Evolutionary conservation across 116 monocot genomes (phyloP), one percentile per base, ranked within the genome.

Genomic region (Papilionanthe hybrid): DNA sequence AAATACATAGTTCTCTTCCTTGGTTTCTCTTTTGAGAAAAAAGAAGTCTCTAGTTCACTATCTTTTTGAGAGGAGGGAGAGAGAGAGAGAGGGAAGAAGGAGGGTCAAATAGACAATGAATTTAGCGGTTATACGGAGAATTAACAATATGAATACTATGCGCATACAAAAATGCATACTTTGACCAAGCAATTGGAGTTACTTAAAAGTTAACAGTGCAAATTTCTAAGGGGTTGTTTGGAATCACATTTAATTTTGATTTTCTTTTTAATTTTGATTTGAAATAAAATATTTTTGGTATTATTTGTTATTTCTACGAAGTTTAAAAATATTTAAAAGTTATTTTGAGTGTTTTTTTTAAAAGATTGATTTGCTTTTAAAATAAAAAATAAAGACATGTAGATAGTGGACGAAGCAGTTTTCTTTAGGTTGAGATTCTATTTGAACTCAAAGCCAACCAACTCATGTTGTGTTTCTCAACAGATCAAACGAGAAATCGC

Each of bases 401-500:
- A 1, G 3, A 32, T 1, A 32, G 32, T 32, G 32, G 3, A 32
- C 32, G 32, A 32, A 32, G 3, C 3, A 3, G 32, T 32, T 32
- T 27, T 3, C 66, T 66, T 28, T 25, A 28, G 7, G 28, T 28
- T 66, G 66, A 2, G 7, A 17, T 9, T 66, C 66, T 66, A 23
- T 66, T 66, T 66, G 6, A 66, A 17, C 3, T 66, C 8, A 66
- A 66, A 27, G 23, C 66, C 7, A 57, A 20, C n/a, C 5, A 57
- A 5, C 32, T 69, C 13, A 30, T 69, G 20, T 69, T 32, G 28
- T 69, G 32, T 32, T 69, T 69, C 11, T 69, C 17, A 69, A 69
- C 69, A 91, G 91, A 91, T 91, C 42, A 86, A 88, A 55, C 50
- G 86, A 18, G 91, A 91, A 77, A 78, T 83, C 73, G 78, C 83